These are phyloP conservation scores for Phaeomoniella chlamydospora DNA, from an alignment of 2,329 filamentous ascomycete species.

Conservation along the genomic window DNA sequence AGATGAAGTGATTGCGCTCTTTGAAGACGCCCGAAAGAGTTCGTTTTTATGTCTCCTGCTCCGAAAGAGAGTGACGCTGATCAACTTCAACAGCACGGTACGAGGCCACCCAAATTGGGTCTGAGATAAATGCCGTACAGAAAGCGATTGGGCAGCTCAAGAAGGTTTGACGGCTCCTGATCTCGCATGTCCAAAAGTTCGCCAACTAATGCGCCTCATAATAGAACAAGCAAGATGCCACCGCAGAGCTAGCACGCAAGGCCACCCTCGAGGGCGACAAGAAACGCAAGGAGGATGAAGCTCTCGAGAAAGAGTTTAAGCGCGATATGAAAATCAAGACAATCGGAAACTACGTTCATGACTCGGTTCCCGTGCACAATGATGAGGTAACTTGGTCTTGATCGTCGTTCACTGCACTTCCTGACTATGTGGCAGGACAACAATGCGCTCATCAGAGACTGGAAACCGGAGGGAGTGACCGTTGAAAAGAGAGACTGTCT, in stretches of 20 bases:
- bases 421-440: slow-evolving; percentile 41
- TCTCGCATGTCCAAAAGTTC: slow-evolving; percentile 2
- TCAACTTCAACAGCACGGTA: slow-evolving; percentile 45
- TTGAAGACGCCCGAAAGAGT: slow-evolving; percentile 72
- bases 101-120: slow-evolving; percentile 63
- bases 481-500: slow-evolving; percentile 65
- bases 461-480: slow-evolving; percentile 61
- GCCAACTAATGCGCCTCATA: slow-evolving; percentile 4
- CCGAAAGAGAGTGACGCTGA: too few relatives aligned
- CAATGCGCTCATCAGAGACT: slow-evolving; percentile 63
- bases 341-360: slow-evolving; percentile 85
- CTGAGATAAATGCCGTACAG: slow-evolving; percentile 75
- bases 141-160: slow-evolving; percentile 87
- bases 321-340: slow-evolving; percentile 67
- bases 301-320: slow-evolving; percentile 57
- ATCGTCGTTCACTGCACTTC: slow-evolving; percentile 1
- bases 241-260: slow-evolving; percentile 67
- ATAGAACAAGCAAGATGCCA: slow-evolving; percentile 72
- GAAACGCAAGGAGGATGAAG: slow-evolving; percentile 61
- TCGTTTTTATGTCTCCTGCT: too few relatives aligned
- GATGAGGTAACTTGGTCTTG: slow-evolving; percentile 47
- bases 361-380: slow-evolving; percentile 67
- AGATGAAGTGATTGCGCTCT: slow-evolving; percentile 78
- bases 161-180: slow-evolving; percentile 43
- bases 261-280: slow-evolving; percentile 65